Base-by-base conservation (phyloP, 768 basidiomycete genomes). In the Candolleomyces aberdarensis region DNA sequence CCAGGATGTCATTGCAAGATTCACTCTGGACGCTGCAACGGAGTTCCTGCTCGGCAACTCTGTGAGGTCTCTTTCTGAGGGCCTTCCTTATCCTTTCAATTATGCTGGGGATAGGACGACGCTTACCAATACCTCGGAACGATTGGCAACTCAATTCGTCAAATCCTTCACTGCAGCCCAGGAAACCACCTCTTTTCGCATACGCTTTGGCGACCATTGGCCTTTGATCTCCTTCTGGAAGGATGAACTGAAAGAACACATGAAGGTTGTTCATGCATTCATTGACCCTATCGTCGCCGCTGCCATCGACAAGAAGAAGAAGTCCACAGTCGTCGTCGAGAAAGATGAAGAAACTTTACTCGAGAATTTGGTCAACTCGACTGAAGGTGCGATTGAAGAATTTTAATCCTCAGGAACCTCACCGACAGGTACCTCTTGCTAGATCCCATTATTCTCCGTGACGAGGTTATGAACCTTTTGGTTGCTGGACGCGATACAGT, bases 11-110 rank as follows among this genome's bases (percentile, higher is more conserved):
- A 76, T 74, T 9, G 72, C 74, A 1, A 75, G 80, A 1, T 87
- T 88, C 69, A 86, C 87, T 0, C 73, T 88, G 15, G 87, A 88
- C 71, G 81, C 84, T 1, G 85, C 85, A 3, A 83, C 85, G 0
- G 82, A 85, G 56, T 86, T 84, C 64, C 77, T 88, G 20, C 86
- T 87, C 62, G 83, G 82, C 6, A 73, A 75, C 39, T 78, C 80
- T 63, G 82, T 87, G 10, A 65, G 78, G 59, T 81, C 79, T 6
- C 78, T 87, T 39, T 73, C 75, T 0, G 78, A 78, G 0, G 80
- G 78, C 3, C 72, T 86, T 26, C 79, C 79, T 2, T 84, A 83
- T 61, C 83, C 83, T 1, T 67, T 50, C 22, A 66, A 63, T 39
- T 62, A 31, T 31, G 58, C 55, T 2, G 60, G 54, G 11, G 48